Evolutionary conservation across 2,329 filamentous ascomycete species (phyloP).

Genomic region (Colletotrichum higginsianum): DNA sequence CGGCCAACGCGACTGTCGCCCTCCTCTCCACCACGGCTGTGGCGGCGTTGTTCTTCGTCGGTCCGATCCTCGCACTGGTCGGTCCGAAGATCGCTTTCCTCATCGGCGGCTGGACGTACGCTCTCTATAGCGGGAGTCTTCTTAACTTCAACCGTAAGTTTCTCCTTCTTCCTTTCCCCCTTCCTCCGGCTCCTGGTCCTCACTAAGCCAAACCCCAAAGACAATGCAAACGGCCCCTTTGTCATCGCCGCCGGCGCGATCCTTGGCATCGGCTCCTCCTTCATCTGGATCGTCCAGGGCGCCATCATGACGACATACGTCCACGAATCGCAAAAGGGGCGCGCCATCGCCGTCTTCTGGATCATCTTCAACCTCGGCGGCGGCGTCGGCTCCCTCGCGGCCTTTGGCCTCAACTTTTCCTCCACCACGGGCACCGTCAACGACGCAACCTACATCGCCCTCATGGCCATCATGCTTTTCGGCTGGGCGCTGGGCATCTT

Average conservation of each 20-base stretch:
- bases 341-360: slow-evolving; percentile 61
- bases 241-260: slow-evolving; percentile 61
- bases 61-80: slow-evolving; percentile 59
- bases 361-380: slow-evolving; percentile 63
- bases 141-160: slow-evolving; percentile 58
- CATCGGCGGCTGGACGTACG: slow-evolving; percentile 62
- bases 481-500: slow-evolving; percentile 64
- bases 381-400: slow-evolving; percentile 59
- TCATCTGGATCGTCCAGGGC: slow-evolving; percentile 63
- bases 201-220: slow-evolving; percentile 51
- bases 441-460: slow-evolving; percentile 65
- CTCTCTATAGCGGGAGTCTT: slow-evolving; percentile 60
- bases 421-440: slow-evolving; percentile 60
- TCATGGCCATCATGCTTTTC: slow-evolving; percentile 63
- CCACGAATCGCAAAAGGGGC: slow-evolving; percentile 58
- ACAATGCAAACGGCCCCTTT: slow-evolving; percentile 56
- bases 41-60: slow-evolving; percentile 60
- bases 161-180: slow-evolving; percentile 54
- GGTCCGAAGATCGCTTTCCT: slow-evolving; percentile 60
- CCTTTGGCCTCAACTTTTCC: slow-evolving; percentile 60
- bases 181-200: background rate
- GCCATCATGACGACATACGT: slow-evolving; percentile 65
- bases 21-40: slow-evolving; percentile 59
- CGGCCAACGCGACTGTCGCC: slow-evolving; percentile 63
- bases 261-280: slow-evolving; percentile 61